Conservation (phyloP, 164 flowering plant species). For the Brasenia schreberi region DNA sequence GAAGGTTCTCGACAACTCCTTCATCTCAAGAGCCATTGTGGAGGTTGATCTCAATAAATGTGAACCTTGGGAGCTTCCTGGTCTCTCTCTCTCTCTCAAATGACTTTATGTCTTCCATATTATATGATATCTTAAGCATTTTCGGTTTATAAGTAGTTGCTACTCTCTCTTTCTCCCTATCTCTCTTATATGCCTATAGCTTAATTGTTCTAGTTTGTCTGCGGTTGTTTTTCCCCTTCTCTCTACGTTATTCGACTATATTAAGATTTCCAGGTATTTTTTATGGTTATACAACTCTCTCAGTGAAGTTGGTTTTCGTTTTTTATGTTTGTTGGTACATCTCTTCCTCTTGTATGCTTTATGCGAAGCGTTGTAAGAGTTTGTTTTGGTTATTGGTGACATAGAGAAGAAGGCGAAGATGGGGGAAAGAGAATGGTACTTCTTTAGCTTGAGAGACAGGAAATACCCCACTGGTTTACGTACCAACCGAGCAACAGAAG, state of each 20-base stretch:
- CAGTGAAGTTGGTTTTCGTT: too few species aligned
- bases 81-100: slow-evolving; percentile 12
- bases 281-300: too few species aligned
- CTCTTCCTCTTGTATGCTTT: too few species aligned
- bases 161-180: background rate
- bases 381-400: slow-evolving; percentile 3
- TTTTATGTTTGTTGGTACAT: too few species aligned
- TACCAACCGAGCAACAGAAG: slow-evolving; percentile 46
- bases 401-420: slow-evolving; percentile 48
- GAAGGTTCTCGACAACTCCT: slow-evolving; percentile 27
- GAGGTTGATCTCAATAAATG: slow-evolving; percentile 50
- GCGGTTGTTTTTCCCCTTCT: too few species aligned
- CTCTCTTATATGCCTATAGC: slow-evolving; percentile 12
- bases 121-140: background rate
- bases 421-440: slow-evolving; percentile 61
- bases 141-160: background rate
- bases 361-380: too few species aligned
- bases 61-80: slow-evolving; percentile 56
- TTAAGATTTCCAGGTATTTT: background rate
- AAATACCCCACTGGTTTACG: slow-evolving; percentile 59
- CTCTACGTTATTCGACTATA: too few species aligned
- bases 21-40: slow-evolving; percentile 29
- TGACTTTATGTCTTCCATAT: background rate
- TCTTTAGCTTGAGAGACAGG: slow-evolving; percentile 41
- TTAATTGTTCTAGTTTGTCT: too few species aligned